Evolutionary conservation across 306 rosid species (phyloP).

Genomic region (Potentilla sterilis): DNA sequence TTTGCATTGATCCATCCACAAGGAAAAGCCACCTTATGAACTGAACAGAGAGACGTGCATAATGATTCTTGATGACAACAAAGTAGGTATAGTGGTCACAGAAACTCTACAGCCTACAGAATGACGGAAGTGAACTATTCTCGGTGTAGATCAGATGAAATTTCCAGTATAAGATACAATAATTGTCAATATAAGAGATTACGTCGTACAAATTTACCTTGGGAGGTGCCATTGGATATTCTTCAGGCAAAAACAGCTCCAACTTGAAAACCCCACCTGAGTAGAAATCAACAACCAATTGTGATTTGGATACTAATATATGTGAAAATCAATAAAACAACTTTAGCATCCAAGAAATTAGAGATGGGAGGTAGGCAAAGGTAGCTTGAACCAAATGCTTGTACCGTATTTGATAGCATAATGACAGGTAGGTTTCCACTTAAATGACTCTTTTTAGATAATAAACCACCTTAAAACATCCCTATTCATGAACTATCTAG

Average conservation of each 20-base stretch:
- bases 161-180: neutral
- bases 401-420: neutral
- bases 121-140: neutral
- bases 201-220: constrained; percentile 20
- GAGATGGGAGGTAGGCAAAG: neutral
- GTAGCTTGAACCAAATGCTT: neutral
- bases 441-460: neutral
- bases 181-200: neutral
- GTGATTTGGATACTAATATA: neutral
- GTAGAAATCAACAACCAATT: constrained; percentile 5
- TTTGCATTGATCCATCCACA: neutral
- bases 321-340: neutral
- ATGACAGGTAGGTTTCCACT: neutral
- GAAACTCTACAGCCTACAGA: neutral
- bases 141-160: neutral
- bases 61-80: neutral
- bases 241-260: constrained; percentile 43
- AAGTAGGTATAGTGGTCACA: neutral
- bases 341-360: neutral
- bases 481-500: neutral
- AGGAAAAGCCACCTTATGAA: neutral
- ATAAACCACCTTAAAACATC: neutral
- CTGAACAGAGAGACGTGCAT: neutral
- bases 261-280: constrained; percentile 42
- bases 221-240: constrained; percentile 45